phyloP scores from a whole-genome alignment of 192 early-diverging fungal species.

The Gonapodya sp. region DNA sequence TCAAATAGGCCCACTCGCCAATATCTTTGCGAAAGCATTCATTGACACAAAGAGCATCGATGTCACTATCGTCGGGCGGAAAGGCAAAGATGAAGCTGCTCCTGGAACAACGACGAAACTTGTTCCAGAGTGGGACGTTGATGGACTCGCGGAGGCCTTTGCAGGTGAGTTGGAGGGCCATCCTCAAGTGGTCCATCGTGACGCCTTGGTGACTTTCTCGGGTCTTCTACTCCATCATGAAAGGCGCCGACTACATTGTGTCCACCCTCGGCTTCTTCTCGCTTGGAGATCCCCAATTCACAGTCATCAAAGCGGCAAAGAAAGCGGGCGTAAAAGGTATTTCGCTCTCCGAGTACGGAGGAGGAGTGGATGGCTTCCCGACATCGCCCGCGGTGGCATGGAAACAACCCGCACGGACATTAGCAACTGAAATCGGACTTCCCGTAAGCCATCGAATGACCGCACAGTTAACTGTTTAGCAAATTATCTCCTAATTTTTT shows the following conservation, averaged over 20 bases:
- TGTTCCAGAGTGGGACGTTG: background rate
- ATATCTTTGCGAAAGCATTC: background rate
- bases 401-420: background rate
- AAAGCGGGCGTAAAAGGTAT: background rate
- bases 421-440: background rate
- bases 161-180: background rate
- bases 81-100: background rate
- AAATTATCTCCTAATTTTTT: background rate
- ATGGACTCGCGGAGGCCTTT: background rate
- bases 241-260: background rate
- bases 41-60: background rate
- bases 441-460: no score
- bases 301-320: background rate
- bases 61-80: background rate
- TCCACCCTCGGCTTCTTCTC: background rate
- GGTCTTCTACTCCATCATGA: no score
- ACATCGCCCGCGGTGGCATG: background rate
- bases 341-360: background rate
- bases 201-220: background rate
- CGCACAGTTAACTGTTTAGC: background rate
- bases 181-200: background rate
- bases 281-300: background rate
- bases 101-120: background rate
- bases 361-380: no score
- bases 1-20: background rate